Evolutionary conservation across 1,284 basidiomycete genomes (phyloP).

Genomic region (Tilletia indica): DNA sequence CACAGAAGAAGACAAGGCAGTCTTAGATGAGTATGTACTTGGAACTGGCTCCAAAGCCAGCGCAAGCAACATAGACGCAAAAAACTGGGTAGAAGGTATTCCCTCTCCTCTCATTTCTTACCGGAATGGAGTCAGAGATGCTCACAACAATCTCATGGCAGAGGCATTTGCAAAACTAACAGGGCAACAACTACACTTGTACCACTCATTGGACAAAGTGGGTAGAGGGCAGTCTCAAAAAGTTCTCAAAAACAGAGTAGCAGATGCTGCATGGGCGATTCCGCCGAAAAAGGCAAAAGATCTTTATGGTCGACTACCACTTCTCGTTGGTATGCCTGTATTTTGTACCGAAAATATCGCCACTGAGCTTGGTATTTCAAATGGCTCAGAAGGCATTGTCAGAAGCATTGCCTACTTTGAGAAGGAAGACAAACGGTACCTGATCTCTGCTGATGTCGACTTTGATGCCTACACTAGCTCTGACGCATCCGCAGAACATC

Average conservation of each 20-base stretch:
- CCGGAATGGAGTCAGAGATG: not conserved
- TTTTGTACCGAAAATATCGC: conserved; percentile 1
- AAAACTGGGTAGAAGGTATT: not conserved
- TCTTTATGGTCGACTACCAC: not conserved
- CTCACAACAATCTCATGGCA: too few species aligned
- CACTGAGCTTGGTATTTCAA: not conserved
- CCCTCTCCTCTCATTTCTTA: not conserved
- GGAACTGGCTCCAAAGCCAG: not conserved
- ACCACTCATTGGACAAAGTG: not conserved
- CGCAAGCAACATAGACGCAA: not conserved
- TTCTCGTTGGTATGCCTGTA: not conserved
- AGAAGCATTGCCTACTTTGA: not conserved
- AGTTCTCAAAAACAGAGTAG: not conserved
- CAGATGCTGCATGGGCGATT: not conserved
- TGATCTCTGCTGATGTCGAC: not conserved
- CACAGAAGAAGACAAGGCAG: not conserved
- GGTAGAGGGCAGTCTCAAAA: not conserved
- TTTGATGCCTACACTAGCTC: not conserved
- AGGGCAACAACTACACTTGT: not conserved
- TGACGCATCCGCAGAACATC: not conserved
- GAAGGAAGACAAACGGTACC: not conserved
- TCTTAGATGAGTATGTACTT: not conserved
- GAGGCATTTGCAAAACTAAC: not conserved
- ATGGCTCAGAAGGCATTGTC: not conserved
- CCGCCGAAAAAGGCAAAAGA: not conserved